Conservation (phyloP, 1,139 yeast species). For the Suhomyces terraborum region DNA sequence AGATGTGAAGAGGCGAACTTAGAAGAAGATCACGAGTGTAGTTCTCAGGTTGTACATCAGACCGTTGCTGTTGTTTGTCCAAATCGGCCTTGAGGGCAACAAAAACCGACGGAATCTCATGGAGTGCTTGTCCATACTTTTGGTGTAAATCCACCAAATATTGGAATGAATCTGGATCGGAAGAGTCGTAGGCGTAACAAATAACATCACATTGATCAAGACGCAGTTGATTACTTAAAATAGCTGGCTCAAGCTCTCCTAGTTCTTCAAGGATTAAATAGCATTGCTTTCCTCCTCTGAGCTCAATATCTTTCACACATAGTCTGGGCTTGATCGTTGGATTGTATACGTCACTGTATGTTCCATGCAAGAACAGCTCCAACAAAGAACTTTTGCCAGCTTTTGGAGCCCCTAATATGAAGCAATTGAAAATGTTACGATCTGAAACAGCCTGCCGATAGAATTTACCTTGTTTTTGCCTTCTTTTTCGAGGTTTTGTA, state of each 20-base stretch:
- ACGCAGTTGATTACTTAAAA: conserved; percentile 68
- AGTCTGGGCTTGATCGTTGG: conserved; percentile 82
- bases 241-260: conserved; percentile 84
- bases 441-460: conserved; percentile 75
- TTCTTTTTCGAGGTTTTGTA: conserved; percentile 73
- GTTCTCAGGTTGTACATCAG: conserved; percentile 83
- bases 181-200: conserved; percentile 87
- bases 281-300: conserved; percentile 94
- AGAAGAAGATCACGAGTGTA: conserved; percentile 67
- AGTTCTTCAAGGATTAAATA: conserved; percentile 86
- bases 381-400: conserved; percentile 85
- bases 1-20: conserved; percentile 77
- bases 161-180: conserved; percentile 93
- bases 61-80: conserved; percentile 91
- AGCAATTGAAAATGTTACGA: conserved; percentile 88
- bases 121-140: conserved; percentile 55
- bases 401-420: conserved; percentile 78
- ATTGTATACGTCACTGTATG: conserved; percentile 68
- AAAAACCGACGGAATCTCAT: conserved; percentile 76
- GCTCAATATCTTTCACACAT: conserved; percentile 91
- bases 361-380: conserved; percentile 77
- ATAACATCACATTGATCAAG: conserved; percentile 87
- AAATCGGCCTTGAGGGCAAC: conserved; percentile 94
- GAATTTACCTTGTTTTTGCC: conserved; percentile 62
- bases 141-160: conserved; percentile 69